Conservation (phyloP, 805 yeast species). For the Metschnikowia gelsemii region DNA sequence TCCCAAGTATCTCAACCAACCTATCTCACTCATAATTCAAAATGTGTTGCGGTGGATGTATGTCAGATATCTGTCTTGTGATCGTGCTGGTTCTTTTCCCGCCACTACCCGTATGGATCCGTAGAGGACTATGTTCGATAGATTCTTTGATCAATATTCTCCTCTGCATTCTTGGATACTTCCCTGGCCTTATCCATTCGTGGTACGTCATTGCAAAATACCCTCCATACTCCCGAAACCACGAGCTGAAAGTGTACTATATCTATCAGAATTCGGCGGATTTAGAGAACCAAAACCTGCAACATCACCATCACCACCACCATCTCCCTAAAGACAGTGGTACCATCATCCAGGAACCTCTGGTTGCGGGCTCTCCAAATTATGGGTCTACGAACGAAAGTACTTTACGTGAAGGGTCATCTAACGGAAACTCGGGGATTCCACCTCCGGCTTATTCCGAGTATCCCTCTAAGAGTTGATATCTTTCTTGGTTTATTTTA, state of each 20-base stretch:
- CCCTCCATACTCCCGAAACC: conserved; percentile 35
- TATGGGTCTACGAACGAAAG: conserved; percentile 32
- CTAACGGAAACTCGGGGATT: conserved; percentile 2
- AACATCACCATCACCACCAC: conserved; percentile 27
- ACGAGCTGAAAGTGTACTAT: conserved; percentile 34
- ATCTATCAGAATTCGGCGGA: conserved; percentile 31
- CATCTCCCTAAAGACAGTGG: conserved; percentile 17
- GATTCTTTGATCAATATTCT: conserved; percentile 48
- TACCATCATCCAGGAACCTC: conserved; percentile 13
- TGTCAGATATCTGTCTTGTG: conserved; percentile 57
- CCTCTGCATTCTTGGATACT: conserved; percentile 47
- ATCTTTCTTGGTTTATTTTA: not conserved
- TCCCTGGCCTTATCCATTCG: conserved; percentile 52
- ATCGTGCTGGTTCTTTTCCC: conserved; percentile 65
- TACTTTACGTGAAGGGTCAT: conserved; percentile 14
- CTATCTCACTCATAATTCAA: not conserved
- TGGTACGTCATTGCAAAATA: conserved; percentile 50
- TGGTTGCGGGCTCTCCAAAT: conserved; percentile 9
- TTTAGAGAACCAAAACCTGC: conserved; percentile 30
- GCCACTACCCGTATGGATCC: conserved; percentile 68
- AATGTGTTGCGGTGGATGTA: conserved; percentile 27
- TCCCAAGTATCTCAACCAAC: not conserved
- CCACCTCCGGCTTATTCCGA: conserved; percentile 37
- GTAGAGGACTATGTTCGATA: conserved; percentile 58
- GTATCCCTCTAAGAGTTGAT: conserved; percentile 16